Evolutionary conservation across 2,329 filamentous ascomycete genomes (phyloP).

Genomic region (Herpotrichia juniperi): DNA sequence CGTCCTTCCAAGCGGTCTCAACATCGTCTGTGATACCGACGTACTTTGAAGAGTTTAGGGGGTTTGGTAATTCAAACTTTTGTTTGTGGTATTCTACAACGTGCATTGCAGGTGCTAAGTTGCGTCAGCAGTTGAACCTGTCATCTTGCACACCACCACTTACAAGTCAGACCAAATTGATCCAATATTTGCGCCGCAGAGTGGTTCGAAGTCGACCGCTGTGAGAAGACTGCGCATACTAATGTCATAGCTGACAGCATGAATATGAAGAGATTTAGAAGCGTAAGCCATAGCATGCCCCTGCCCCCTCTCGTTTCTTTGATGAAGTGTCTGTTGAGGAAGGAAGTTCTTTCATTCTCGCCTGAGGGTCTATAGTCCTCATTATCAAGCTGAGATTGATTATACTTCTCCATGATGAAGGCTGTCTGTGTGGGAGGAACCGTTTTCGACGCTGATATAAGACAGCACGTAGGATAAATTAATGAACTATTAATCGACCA

Average conservation of each 20-base stretch:
- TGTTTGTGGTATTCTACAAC: slow-evolving; percentile 32
- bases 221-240: slow-evolving; percentile 38
- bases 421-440: not conserved
- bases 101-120: slow-evolving; percentile 34
- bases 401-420: slow-evolving; percentile 36
- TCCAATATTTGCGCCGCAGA: slow-evolving; percentile 38
- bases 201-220: slow-evolving; percentile 29
- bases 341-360: slow-evolving; percentile 35
- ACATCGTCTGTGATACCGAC: slow-evolving; percentile 63
- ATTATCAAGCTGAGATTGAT: slow-evolving; percentile 4
- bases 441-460: not conserved
- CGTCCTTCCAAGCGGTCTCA: slow-evolving; percentile 63
- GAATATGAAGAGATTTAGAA: slow-evolving; percentile 42
- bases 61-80: slow-evolving; percentile 34
- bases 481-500: slow-evolving; percentile 16
- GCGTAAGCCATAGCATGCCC: slow-evolving; percentile 35
- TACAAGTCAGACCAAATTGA: slow-evolving; percentile 38
- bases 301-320: slow-evolving; percentile 26
- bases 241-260: slow-evolving; percentile 37
- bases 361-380: slow-evolving; percentile 20
- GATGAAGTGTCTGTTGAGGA: slow-evolving; percentile 31
- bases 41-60: slow-evolving; percentile 48
- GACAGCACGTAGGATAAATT: not conserved
- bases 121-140: slow-evolving; percentile 1
- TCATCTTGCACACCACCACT: not conserved